These are phyloP conservation scores for Liquidambar formosana DNA, from an alignment of 164 flowering plant species.

Conservation along the genomic window DNA sequence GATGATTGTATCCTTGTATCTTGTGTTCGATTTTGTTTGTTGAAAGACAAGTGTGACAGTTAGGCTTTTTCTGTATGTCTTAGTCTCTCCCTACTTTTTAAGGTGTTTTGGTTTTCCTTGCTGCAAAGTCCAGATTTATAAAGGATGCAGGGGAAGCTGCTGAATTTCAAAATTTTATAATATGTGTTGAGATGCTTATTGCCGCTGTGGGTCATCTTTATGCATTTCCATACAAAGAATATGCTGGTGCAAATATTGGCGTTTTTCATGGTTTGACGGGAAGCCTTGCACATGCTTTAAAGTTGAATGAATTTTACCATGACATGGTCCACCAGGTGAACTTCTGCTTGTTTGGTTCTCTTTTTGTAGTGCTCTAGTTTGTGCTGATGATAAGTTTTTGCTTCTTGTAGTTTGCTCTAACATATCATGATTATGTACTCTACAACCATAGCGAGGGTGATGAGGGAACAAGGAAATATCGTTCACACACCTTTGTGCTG, in stretches of 20 bases:
- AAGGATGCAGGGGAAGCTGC: constrained; percentile 86
- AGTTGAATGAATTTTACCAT: constrained; percentile 89
- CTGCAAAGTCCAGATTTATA: constrained; percentile 82
- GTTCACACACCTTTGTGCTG: constrained; percentile 95
- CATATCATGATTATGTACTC: constrained; percentile 94
- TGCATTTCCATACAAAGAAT: constrained; percentile 96
- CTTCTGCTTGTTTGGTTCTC: neutral
- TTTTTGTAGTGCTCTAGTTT: neutral
- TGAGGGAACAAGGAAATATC: constrained; percentile 76
- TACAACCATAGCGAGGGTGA: constrained; percentile 86
- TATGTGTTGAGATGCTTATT: constrained; percentile 96
- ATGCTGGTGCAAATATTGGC: constrained; percentile 94
- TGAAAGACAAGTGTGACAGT: neutral
- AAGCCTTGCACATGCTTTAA: constrained; percentile 89
- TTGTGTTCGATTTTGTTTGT: neutral
- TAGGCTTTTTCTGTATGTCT: neutral
- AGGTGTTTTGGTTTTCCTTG: constrained; percentile 97
- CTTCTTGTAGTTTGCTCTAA: constrained; percentile 91
- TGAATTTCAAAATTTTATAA: constrained; percentile 72
- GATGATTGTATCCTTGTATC: neutral
- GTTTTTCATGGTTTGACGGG: constrained; percentile 55
- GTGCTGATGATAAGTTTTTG: neutral
- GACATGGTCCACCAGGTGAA: constrained; percentile 97
- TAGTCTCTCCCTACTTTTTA: constrained; percentile 14
- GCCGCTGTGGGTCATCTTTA: constrained; percentile 89